A percentile compares a stretch with the other conserved stretches of the same genome.
phyloP scores from a whole-genome alignment of 2,329 filamentous ascomycete species.

The Penicillium rolfsii region DNA sequence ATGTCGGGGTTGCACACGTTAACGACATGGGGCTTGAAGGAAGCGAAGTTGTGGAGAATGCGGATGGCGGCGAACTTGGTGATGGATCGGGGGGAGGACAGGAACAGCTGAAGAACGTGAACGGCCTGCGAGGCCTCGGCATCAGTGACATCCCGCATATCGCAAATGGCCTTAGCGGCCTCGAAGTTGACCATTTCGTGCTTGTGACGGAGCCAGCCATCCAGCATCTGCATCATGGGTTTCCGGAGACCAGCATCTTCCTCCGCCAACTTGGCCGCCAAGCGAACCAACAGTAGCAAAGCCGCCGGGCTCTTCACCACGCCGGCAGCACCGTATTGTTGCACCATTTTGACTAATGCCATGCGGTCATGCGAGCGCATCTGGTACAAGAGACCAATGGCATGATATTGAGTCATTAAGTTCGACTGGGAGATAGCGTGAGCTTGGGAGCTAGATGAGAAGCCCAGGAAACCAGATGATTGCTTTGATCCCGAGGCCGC shows the following conservation, averaged over 20 bases:
- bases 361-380: constrained; percentile 98
- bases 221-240: constrained; percentile 95
- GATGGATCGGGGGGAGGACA: constrained; percentile 91
- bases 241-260: constrained; percentile 87
- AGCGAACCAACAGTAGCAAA: constrained; percentile 85
- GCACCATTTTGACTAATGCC: constrained; percentile 99
- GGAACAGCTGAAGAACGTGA: constrained; percentile 92
- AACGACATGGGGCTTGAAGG: constrained; percentile 92
- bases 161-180: constrained; percentile 95
- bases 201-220: constrained; percentile 97
- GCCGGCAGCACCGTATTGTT: constrained; percentile 90
- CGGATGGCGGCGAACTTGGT: constrained; percentile 97
- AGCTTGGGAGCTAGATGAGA: constrained; percentile 76
- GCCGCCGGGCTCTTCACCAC: constrained; percentile 94
- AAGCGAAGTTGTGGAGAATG: constrained; percentile 93
- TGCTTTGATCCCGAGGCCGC: constrained; percentile 89
- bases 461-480: constrained; percentile 86
- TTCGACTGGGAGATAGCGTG: constrained; percentile 78
- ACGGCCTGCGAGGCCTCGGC: constrained; percentile 89
- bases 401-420: constrained; percentile 98
- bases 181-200: constrained; percentile 99
- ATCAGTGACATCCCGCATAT: constrained; percentile 90
- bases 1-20: constrained; percentile 96
- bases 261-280: constrained; percentile 91
- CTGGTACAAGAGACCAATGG: constrained; percentile 94